Percentiles rank a stretch among this genome's conserved stretches.
Conservation (phyloP, 2,329 filamentous ascomycete genomes). For the Talaromyces islandicus region DNA sequence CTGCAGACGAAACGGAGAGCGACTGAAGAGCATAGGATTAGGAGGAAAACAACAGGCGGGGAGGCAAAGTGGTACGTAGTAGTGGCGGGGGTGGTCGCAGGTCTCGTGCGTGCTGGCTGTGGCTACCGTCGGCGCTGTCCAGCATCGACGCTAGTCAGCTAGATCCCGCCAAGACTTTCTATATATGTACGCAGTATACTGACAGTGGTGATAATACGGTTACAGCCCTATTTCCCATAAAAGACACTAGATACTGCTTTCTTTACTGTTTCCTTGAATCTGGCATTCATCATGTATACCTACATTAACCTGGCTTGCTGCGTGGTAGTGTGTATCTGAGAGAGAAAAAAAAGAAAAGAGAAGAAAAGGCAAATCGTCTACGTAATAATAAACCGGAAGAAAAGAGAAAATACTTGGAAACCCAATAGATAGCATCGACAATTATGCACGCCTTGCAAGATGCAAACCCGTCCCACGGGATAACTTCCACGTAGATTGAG, state of each 20-base stretch:
- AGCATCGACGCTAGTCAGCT: neutral
- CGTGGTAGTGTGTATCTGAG: neutral
- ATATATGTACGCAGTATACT: neutral
- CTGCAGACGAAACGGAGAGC: slow-evolving; percentile 22
- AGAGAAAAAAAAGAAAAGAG: too few species aligned
- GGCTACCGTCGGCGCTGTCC: neutral
- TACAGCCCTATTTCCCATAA: neutral
- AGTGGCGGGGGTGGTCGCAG: neutral
- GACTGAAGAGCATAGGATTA: slow-evolving; percentile 30
- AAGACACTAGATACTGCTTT: neutral
- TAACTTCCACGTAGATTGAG: neutral
- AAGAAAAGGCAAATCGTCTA: neutral
- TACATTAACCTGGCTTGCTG: neutral
- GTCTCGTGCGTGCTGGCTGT: neutral
- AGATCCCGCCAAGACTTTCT: neutral
- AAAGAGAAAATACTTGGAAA: too few species aligned
- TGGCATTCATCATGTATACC: neutral
- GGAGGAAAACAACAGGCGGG: neutral
- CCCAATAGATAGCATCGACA: too few species aligned
- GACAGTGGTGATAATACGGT: too few species aligned
- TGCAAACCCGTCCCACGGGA: neutral
- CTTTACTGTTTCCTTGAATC: neutral
- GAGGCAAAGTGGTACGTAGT: neutral
- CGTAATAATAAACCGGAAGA: neutral
- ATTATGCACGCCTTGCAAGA: neutral